These are phyloP conservation scores for Pythium vanterpoolii DNA, from an alignment of 352 stramenopile species.

Conservation along the genomic window DNA sequence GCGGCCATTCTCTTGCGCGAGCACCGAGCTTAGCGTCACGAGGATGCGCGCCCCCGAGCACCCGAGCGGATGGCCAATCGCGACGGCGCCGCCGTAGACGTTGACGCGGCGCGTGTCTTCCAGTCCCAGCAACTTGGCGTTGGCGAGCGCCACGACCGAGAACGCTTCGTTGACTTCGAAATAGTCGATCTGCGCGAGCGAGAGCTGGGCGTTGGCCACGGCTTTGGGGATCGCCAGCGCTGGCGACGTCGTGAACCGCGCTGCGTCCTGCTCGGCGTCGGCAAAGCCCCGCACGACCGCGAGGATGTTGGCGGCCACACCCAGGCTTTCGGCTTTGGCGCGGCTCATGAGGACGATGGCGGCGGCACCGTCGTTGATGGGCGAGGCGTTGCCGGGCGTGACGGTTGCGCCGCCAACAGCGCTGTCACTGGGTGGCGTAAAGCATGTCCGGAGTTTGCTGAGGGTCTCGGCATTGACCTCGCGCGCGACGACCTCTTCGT, in stretches of 20 bases:
- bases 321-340: slow-evolving; percentile 58
- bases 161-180: slow-evolving; percentile 99
- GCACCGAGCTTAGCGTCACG: slow-evolving; percentile 88
- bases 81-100: slow-evolving; percentile 87
- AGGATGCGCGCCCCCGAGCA: slow-evolving; percentile 88
- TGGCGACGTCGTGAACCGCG: slow-evolving; percentile 93
- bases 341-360: slow-evolving; percentile 93
- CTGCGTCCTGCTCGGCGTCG: slow-evolving; percentile 77
- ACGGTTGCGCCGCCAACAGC: slow-evolving; percentile 72
- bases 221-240: slow-evolving; percentile 90
- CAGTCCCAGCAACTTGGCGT: slow-evolving; percentile 89
- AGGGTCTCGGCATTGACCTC: slow-evolving; percentile 88
- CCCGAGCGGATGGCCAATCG: slow-evolving; percentile 62
- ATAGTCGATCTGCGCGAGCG: slow-evolving; percentile 90
- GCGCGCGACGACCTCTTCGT: slow-evolving; percentile 87
- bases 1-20: slow-evolving; percentile 88
- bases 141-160: slow-evolving; percentile 92
- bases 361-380: slow-evolving; percentile 95
- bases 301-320: slow-evolving; percentile 48
- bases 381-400: slow-evolving; percentile 93
- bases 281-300: slow-evolving; percentile 67
- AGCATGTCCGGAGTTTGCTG: slow-evolving; percentile 83
- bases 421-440: slow-evolving; percentile 52
- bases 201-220: slow-evolving; percentile 65
- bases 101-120: slow-evolving; percentile 87